Evolutionary conservation across 2,329 filamentous ascomycete species (phyloP).

Genomic region (Corinectria fuckeliana): DNA sequence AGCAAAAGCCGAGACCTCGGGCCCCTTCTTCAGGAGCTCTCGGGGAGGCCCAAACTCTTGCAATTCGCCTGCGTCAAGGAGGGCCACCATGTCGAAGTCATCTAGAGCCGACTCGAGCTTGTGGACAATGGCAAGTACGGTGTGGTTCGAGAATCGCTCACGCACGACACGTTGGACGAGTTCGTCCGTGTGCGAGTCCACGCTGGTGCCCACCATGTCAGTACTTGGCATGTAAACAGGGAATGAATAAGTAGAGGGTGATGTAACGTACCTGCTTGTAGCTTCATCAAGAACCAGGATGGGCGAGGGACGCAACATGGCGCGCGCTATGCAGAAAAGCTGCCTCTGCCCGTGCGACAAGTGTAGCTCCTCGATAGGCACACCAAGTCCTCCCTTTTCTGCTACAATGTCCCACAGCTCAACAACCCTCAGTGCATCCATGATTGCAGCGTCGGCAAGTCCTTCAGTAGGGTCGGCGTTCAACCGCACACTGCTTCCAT

Average conservation of each 20-base stretch:
- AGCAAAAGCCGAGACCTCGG: slow-evolving; percentile 17
- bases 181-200: slow-evolving; percentile 26
- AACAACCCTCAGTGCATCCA: slow-evolving; percentile 52
- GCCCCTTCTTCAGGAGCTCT: slow-evolving; percentile 20
- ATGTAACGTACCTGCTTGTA: slow-evolving; percentile 44
- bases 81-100: slow-evolving; percentile 29
- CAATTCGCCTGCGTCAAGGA: slow-evolving; percentile 31
- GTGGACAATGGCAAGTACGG: slow-evolving; percentile 37
- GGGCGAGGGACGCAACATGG: slow-evolving; percentile 47
- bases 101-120: slow-evolving; percentile 31
- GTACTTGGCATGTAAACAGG: neutral
- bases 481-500: slow-evolving; percentile 48
- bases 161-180: slow-evolving; percentile 24
- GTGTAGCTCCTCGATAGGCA: slow-evolving; percentile 39
- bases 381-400: slow-evolving; percentile 46
- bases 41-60: slow-evolving; percentile 30
- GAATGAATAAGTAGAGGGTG: accelerated
- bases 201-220: slow-evolving; percentile 17
- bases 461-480: slow-evolving; percentile 54
- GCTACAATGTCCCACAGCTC: slow-evolving; percentile 52
- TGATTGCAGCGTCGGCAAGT: slow-evolving; percentile 49
- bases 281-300: slow-evolving; percentile 52
- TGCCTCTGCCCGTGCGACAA: slow-evolving; percentile 57
- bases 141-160: slow-evolving; percentile 31
- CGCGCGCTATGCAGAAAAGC: slow-evolving; percentile 55